Conservation (phyloP, 169 alveolate genomes). For the Cryptosporidium parvum region DNA sequence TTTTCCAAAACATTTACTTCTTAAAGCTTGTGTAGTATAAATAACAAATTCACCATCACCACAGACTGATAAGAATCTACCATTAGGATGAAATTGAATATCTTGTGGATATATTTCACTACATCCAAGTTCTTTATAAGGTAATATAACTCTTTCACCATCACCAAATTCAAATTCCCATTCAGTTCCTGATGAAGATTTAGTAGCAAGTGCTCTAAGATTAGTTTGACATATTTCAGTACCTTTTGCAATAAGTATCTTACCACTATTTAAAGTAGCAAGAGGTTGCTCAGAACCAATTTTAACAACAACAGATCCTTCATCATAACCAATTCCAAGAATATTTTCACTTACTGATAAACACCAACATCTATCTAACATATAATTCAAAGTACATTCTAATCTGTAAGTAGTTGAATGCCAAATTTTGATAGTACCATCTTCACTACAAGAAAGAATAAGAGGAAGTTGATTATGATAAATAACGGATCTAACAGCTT, state of each 20-base stretch:
- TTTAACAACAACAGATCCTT: conserved; percentile 93
- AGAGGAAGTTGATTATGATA: conserved; percentile 95
- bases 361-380: conserved; percentile 95
- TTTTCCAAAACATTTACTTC: conserved; percentile 93
- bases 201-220: conserved; percentile 80
- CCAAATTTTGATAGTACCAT: conserved; percentile 95
- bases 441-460: conserved; percentile 96
- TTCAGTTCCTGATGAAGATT: conserved; percentile 74
- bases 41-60: conserved; percentile 98
- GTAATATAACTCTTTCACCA: conserved; percentile 81
- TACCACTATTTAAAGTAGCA: conserved; percentile 93
- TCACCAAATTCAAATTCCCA: conserved; percentile 83
- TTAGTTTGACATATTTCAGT: conserved; percentile 93
- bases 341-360: conserved; percentile 83
- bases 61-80: conserved; percentile 94
- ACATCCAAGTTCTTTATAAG: conserved; percentile 90
- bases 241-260: conserved; percentile 93
- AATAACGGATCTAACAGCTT: conserved; percentile 92
- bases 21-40: conserved; percentile 90
- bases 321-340: conserved; percentile 89
- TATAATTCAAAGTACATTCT: conserved; percentile 94
- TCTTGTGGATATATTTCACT: conserved; percentile 94
- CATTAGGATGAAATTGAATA: conserved; percentile 95
- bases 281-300: conserved; percentile 97
- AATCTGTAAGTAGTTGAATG: conserved; percentile 93